These are phyloP conservation scores for Didymella lethalis DNA, from an alignment of 2,329 filamentous ascomycete species.

Conservation along the genomic window DNA sequence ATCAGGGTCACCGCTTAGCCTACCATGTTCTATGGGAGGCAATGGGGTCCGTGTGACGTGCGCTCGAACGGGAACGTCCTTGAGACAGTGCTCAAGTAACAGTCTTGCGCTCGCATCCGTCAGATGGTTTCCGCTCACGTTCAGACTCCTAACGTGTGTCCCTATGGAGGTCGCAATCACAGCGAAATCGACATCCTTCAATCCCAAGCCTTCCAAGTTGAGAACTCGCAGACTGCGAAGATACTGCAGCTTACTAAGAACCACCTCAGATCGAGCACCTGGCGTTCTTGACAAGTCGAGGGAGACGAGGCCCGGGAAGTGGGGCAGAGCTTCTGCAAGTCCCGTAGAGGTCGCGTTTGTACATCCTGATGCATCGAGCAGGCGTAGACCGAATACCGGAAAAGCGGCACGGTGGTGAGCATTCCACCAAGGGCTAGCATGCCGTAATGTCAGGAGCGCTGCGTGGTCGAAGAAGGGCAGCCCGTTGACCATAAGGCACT, in stretches of 20 bases:
- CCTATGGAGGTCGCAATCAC: slow-evolving; percentile 62
- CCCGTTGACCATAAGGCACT: slow-evolving; percentile 65
- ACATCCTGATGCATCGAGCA: slow-evolving; percentile 65
- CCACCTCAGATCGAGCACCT: slow-evolving; percentile 57
- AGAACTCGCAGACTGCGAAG: slow-evolving; percentile 63
- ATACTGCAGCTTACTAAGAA: slow-evolving; percentile 57
- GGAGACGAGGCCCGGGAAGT: slow-evolving; percentile 64
- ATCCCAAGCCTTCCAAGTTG: slow-evolving; percentile 62
- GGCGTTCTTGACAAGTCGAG: slow-evolving; percentile 65
- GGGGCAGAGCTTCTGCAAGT: slow-evolving; percentile 60
- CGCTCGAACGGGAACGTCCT: slow-evolving; percentile 26
- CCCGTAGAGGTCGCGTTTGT: slow-evolving; percentile 65
- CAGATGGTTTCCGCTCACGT: slow-evolving; percentile 64
- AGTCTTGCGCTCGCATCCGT: slow-evolving; percentile 63
- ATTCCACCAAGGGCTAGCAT: slow-evolving; percentile 39
- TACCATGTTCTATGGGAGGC: slow-evolving; percentile 33
- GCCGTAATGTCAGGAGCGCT: slow-evolving; percentile 60
- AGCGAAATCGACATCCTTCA: slow-evolving; percentile 62
- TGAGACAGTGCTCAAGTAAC: slow-evolving; percentile 62
- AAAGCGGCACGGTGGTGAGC: slow-evolving; percentile 35
- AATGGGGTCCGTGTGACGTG: slow-evolving; percentile 26
- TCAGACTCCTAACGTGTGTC: slow-evolving; percentile 62
- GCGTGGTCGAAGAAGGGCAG: slow-evolving; percentile 70
- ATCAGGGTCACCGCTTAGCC: slow-evolving; percentile 48
- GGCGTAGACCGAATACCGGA: slow-evolving; percentile 58